phyloP scores from a whole-genome alignment of 192 early-diverging fungal genomes.

The Pilaira anomala region DNA sequence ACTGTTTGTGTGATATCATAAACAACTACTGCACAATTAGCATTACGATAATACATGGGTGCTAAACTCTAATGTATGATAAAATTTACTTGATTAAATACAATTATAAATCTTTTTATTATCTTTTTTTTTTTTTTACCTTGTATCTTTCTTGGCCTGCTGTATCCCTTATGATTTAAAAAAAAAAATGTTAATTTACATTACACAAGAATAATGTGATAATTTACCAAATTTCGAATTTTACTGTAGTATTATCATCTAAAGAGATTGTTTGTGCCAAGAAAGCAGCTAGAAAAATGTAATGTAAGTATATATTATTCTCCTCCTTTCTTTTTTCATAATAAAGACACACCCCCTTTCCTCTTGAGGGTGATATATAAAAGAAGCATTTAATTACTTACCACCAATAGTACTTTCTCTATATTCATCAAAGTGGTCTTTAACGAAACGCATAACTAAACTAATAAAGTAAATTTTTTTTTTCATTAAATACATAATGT shows the following conservation, averaged over 20 bases:
- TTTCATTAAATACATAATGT: neutral
- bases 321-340: neutral
- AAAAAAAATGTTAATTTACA: neutral
- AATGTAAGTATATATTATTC: neutral
- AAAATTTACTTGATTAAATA: neutral
- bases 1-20: constrained; percentile 73
- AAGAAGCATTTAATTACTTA: too few species aligned
- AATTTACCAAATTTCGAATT: constrained; percentile 86
- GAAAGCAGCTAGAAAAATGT: constrained; percentile 52
- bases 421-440: constrained; percentile 89
- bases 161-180: constrained; percentile 51
- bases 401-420: constrained; percentile 89
- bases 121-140: constrained; percentile 28
- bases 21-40: constrained; percentile 66
- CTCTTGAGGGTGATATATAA: too few species aligned
- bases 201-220: neutral
- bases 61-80: constrained; percentile 48
- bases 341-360: neutral
- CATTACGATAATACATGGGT: constrained; percentile 73
- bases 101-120: neutral
- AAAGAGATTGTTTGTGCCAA: constrained; percentile 78
- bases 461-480: constrained; percentile 36
- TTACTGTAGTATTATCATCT: constrained; percentile 80
- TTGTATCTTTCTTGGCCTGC: constrained; percentile 73
- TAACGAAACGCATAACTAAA: constrained; percentile 81